These are phyloP conservation scores for Candida neerlandica DNA, from an alignment of 1,139 yeast species.

Conservation along the genomic window DNA sequence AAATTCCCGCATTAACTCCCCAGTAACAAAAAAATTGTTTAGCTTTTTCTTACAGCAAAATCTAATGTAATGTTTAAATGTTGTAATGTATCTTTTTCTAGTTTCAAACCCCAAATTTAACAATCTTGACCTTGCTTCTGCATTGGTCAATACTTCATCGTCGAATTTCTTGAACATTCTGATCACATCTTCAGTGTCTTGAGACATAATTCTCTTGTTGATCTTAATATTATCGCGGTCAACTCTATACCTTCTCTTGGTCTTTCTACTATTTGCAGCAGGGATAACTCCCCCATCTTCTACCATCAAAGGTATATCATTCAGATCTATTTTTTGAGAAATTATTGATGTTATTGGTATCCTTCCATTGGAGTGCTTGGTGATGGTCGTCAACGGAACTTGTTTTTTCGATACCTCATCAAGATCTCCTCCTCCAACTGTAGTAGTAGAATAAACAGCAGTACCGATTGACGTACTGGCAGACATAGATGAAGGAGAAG, in stretches of 20 bases:
- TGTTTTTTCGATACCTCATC: not conserved
- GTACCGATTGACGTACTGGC: not conserved
- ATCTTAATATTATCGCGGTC: constrained; percentile 21
- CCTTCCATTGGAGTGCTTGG: constrained; percentile 11
- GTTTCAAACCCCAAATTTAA: constrained; percentile 21
- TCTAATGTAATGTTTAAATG: constrained; percentile 21
- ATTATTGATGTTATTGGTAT: constrained; percentile 20
- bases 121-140: constrained; percentile 19
- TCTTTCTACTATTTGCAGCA: constrained; percentile 10
- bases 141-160: constrained; percentile 19
- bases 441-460: not conserved
- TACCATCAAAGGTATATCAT: constrained; percentile 15
- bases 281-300: constrained; percentile 6
- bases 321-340: constrained; percentile 20
- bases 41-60: constrained; percentile 19
- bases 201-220: constrained; percentile 21
- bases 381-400: constrained; percentile 1
- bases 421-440: not conserved
- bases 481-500: constrained; percentile 1
- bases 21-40: constrained; percentile 20
- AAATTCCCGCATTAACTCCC: constrained; percentile 21
- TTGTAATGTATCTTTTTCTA: constrained; percentile 21
- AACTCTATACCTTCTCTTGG: constrained; percentile 18
- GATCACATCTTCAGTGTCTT: constrained; percentile 21
- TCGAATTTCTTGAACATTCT: constrained; percentile 22